phyloP scores from a whole-genome alignment of 805 yeast species.

The Barnettozyma sp. region DNA sequence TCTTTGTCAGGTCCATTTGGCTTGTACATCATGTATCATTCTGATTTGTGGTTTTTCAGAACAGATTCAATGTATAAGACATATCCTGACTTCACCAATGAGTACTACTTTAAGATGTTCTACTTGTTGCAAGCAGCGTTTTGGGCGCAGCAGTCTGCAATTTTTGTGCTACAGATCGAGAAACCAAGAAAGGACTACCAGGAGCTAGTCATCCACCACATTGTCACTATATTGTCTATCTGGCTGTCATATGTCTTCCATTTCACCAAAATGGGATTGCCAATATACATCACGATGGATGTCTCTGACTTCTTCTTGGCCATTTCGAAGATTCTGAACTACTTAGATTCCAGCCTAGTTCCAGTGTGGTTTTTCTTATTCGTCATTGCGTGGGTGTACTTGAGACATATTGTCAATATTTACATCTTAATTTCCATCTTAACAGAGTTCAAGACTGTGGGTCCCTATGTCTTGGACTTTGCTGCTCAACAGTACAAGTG shows the following conservation, averaged over 20 bases:
- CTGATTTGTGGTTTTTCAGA: constrained; percentile 86
- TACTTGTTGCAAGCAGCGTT: constrained; percentile 92
- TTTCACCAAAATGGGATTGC: constrained; percentile 93
- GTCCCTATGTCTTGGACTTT: constrained; percentile 75
- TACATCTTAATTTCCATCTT: constrained; percentile 75
- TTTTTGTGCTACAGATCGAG: constrained; percentile 77
- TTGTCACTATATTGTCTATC: constrained; percentile 82
- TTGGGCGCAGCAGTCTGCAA: constrained; percentile 94
- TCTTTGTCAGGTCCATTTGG: constrained; percentile 82
- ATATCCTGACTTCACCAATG: constrained; percentile 80
- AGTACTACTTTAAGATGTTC: constrained; percentile 63
- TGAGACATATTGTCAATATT: constrained; percentile 82
- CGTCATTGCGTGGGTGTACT: constrained; percentile 70
- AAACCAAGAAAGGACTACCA: constrained; percentile 91
- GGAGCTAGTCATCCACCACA: constrained; percentile 89
- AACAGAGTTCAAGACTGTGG: constrained; percentile 83
- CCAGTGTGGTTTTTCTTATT: constrained; percentile 66
- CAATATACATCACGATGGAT: constrained; percentile 92
- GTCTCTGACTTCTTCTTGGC: constrained; percentile 86
- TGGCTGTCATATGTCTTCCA: constrained; percentile 88
- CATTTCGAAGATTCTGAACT: constrained; percentile 77
- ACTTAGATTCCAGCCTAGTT: constrained; percentile 60
- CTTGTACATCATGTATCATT: constrained; percentile 73
- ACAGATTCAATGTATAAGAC: constrained; percentile 72
- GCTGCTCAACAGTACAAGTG: constrained; percentile 93